A percentile compares a stretch with the other conserved stretches of the same genome.
These are phyloP conservation scores for Lasiosphaeria ovina DNA, from an alignment of 495 filamentous ascomycete genomes.

Conservation along the genomic window DNA sequence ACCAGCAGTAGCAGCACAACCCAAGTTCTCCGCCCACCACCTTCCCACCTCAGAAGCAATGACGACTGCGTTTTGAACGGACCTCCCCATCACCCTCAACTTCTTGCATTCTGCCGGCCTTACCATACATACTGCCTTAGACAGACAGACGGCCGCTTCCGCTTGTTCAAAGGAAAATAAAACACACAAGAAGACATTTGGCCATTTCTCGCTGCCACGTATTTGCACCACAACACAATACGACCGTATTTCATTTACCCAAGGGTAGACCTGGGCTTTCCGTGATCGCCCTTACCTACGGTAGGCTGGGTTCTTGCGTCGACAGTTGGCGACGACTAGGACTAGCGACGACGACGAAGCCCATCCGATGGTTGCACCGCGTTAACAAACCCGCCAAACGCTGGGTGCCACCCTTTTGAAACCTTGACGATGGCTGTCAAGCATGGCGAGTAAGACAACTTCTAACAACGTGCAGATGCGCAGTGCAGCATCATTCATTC, in stretches of 20 bases:
- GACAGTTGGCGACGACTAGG: not conserved
- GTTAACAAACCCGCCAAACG: conserved; percentile 24
- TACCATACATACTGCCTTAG: too few relatives aligned
- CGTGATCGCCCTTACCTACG: too few relatives aligned
- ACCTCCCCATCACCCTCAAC: conserved; percentile 2
- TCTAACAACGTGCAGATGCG: not conserved
- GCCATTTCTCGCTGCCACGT: not conserved
- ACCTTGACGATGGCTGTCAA: conserved; percentile 49
- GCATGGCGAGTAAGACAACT: conserved; percentile 47
- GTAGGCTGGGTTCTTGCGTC: too few relatives aligned
- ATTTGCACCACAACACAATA: not conserved
- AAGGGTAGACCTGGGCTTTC: too few relatives aligned
- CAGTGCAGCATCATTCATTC: not conserved
- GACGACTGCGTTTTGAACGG: conserved; percentile 18
- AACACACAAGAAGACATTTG: not conserved
- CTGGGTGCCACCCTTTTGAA: not conserved
- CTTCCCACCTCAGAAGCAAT: conserved; percentile 3
- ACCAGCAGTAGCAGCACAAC: not conserved
- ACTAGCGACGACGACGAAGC: not conserved
- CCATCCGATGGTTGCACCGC: conserved; percentile 28
- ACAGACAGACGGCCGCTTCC: too few relatives aligned
- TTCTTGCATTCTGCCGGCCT: not conserved
- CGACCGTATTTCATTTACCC: too few relatives aligned
- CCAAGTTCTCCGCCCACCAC: conserved; percentile 12
- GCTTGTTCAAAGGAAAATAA: too few relatives aligned